These are phyloP conservation scores for Termitomyces sp. DNA, from an alignment of 768 basidiomycete genomes.

Conservation along the genomic window DNA sequence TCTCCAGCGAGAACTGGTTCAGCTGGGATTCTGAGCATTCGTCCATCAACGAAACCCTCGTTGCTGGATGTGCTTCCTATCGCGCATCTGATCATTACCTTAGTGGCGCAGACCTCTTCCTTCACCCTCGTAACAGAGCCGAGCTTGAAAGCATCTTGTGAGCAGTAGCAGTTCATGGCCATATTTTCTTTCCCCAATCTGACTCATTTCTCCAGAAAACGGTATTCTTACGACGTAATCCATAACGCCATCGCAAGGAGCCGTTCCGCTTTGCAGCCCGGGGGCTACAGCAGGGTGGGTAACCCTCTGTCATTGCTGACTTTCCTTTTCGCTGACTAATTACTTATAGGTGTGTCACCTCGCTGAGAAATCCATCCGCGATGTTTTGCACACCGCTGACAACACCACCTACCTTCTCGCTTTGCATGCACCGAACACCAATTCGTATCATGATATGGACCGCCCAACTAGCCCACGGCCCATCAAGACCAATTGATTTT, in stretches of 20 bases:
- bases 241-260: constrained; percentile 77
- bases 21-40: constrained; percentile 71
- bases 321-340: background rate
- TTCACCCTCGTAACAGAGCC: constrained; percentile 57
- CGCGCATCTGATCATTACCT: constrained; percentile 75
- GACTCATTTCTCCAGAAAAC: constrained; percentile 40
- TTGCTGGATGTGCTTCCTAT: constrained; percentile 79
- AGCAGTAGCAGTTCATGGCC: constrained; percentile 23
- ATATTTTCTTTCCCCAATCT: constrained; percentile 4
- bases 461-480: constrained; percentile 23
- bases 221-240: constrained; percentile 77
- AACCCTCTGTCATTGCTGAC: background rate
- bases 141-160: constrained; percentile 75
- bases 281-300: constrained; percentile 45
- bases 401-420: constrained; percentile 63
- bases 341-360: constrained; percentile 58
- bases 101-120: constrained; percentile 65
- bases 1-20: no score
- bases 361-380: constrained; percentile 66
- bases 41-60: constrained; percentile 66
- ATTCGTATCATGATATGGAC: constrained; percentile 29
- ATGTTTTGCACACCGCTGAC: constrained; percentile 66
- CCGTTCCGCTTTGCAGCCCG: constrained; percentile 57
- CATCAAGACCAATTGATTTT: constrained; percentile 39
- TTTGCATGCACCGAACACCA: constrained; percentile 44